Base-by-base conservation (phyloP, 2,329 filamentous ascomycete species). In the Aspergillus flavus region DNA sequence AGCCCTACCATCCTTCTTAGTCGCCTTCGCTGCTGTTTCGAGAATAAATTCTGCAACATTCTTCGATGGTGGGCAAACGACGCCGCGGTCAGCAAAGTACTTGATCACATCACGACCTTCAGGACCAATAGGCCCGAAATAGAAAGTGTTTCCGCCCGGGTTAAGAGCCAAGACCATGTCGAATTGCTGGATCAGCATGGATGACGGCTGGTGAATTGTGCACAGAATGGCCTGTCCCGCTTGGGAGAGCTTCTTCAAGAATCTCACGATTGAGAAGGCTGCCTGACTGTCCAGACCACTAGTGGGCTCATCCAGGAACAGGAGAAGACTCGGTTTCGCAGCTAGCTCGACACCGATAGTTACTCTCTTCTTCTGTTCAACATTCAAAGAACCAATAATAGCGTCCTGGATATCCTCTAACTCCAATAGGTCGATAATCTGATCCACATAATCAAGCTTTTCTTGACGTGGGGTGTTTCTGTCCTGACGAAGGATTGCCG, bases 341-440 rank as follows among this genome's bases (percentile, higher is more conserved):
- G 89, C 89, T 11, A 92, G 80, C 72, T 92, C 90, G 3, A 92
- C 90, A 63, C 89, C 90, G 59, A 92, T 92, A 0, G 90, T 92
- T 2, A 92, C 79, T 61, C 89, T 83, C 77, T 92, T 92, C 69
- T 87, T 85, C 75, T 91, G 87, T 75, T 91, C 89, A 9, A 91
- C 88, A 4, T 87, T 87, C 12, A 91, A 79, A 57, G 84, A 87
- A 34, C 81, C 81, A 54, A 92, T 84, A 36, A 92, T 81, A 14
- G 88, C 89, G 71, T 92, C 89, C 69, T 90, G 84, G 41, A 91
- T 83, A 34, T 90, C 85, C 19, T 86, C 80, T 1, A 92, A 80
- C 68, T 91, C 89, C 6, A 91, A 80, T 2, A 91, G 77, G 36
- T 87, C 83, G 57, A 91, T 87, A 63, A 91, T 87, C 50, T 85